These are phyloP conservation scores for Aureobasidium zeae DNA, from an alignment of 2,329 filamentous ascomycete genomes.

Conservation along the genomic window DNA sequence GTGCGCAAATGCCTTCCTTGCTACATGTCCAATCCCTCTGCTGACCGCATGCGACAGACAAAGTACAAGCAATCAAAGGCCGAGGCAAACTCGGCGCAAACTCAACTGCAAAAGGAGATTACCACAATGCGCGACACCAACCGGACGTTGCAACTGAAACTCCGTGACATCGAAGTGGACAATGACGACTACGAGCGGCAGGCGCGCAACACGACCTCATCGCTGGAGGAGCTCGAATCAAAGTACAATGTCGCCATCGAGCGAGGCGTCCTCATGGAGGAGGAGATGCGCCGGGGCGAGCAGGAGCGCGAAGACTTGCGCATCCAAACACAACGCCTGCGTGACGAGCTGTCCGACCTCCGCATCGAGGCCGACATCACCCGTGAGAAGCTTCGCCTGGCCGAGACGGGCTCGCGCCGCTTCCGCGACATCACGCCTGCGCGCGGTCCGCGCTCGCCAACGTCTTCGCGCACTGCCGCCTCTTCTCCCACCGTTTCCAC, in stretches of 20 bases:
- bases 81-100: conserved; percentile 78
- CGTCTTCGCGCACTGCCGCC: conserved; percentile 66
- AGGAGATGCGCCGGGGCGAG: conserved; percentile 84
- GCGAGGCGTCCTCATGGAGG: conserved; percentile 82
- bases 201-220: conserved; percentile 89
- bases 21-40: conserved; percentile 7
- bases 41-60: conserved; percentile 45
- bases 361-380: conserved; percentile 93
- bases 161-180: conserved; percentile 92
- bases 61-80: conserved; percentile 94
- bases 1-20: conserved; percentile 47
- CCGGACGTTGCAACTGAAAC: conserved; percentile 67
- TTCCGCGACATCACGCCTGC: conserved; percentile 20
- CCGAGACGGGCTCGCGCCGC: conserved; percentile 33
- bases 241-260: conserved; percentile 96
- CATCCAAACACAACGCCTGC: conserved; percentile 81
- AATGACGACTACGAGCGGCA: conserved; percentile 98
- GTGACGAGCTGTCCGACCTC: conserved; percentile 84
- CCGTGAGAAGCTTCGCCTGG: conserved; percentile 81
- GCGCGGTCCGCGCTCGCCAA: conserved; percentile 49
- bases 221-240: conserved; percentile 89
- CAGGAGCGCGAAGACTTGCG: conserved; percentile 82
- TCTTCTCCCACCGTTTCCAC: conserved; percentile 87
- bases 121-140: conserved; percentile 80
- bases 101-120: conserved; percentile 86